Evolutionary conservation across 805 yeast genomes (phyloP), one percentile per base, ranked within the genome.

Genomic region (Saccharomycopsis vini): DNA sequence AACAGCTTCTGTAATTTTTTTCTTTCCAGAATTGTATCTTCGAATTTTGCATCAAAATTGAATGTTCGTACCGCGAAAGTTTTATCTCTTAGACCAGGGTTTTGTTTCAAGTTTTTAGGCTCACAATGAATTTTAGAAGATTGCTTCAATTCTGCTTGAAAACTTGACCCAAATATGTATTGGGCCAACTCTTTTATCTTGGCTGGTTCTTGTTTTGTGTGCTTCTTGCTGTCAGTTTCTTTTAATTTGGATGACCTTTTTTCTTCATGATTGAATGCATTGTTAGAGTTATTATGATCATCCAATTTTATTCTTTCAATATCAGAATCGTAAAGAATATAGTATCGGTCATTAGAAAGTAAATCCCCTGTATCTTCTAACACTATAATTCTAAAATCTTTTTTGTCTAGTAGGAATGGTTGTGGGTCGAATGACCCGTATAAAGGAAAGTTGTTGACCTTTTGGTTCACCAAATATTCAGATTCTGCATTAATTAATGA

Each of bases 11-110:
- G n/a, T n/a, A n/a, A n/a, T 9, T n/a, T n/a, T 10, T n/a, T 30
- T 18, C 10, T 33, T 6, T 15, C 23, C 5, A 18, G 6, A 7
- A 33, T 16, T 6, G 22, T 33, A 19, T 41, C 43, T 35, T 47
- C 51, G 35, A 34, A 47, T 26, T 44, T 44, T 5, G 51, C 51
- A 36, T 47, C 48, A 30, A 47, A 47, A 45, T 47, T 49, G 22
- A 44, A 47, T 15, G 51, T 39, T 21, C 51, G n/a, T 4, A 44
- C 43, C 20, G 42, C 49, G 5, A 47, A 36, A 3, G 51, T 48
- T 23, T 43, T 48, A 6, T 40, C 32, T 16, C 24, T 36, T n/a
- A 48, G 36, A 5, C 19, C 26, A 10, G 7, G 16, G 7, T 36
- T 32, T 30, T 44, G 33, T 13, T 22, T 23, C 12, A 4, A 5